A percentile compares a stretch with the other conserved stretches of the same genome.
These are phyloP conservation scores for Chaetomium globosum DNA, from an alignment of 2,329 filamentous ascomycete species.

Conservation along the genomic window DNA sequence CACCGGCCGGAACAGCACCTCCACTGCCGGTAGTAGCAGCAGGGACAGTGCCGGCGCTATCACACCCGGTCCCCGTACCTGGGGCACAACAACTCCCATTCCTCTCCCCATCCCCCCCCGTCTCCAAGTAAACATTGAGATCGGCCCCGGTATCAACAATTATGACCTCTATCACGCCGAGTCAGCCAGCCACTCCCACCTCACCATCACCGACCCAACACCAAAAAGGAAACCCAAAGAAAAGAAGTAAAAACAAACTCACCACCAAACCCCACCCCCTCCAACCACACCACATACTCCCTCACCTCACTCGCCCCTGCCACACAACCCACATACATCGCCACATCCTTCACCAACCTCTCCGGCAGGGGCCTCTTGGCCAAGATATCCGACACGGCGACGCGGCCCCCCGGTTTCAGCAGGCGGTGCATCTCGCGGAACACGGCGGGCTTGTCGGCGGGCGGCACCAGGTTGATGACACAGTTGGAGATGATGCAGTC, in stretches of 20 bases:
- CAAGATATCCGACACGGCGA: slow-evolving; percentile 64
- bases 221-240: too few relatives aligned
- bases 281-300: slow-evolving; percentile 57
- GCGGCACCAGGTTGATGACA: slow-evolving; percentile 62
- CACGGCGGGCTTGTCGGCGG: slow-evolving; percentile 53
- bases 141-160: slow-evolving; percentile 52
- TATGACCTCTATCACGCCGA: slow-evolving; percentile 42
- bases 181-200: neutral
- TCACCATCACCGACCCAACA: neutral
- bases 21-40: slow-evolving; percentile 24
- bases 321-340: slow-evolving; percentile 63
- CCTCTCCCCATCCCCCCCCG: slow-evolving; percentile 36
- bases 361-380: slow-evolving; percentile 52
- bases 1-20: slow-evolving; percentile 33
- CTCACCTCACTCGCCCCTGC: slow-evolving; percentile 56
- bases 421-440: slow-evolving; percentile 63
- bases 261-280: slow-evolving; percentile 55
- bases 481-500: slow-evolving; percentile 67
- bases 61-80: slow-evolving; percentile 32
- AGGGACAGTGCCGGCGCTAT: slow-evolving; percentile 16
- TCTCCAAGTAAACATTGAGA: slow-evolving; percentile 51
- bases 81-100: slow-evolving; percentile 26
- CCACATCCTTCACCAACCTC: slow-evolving; percentile 52
- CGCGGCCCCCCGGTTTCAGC: slow-evolving; percentile 58
- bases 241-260: slow-evolving; percentile 21